phyloP scores from a whole-genome alignment of 805 yeast genomes.

The Candida broadrunensis region DNA sequence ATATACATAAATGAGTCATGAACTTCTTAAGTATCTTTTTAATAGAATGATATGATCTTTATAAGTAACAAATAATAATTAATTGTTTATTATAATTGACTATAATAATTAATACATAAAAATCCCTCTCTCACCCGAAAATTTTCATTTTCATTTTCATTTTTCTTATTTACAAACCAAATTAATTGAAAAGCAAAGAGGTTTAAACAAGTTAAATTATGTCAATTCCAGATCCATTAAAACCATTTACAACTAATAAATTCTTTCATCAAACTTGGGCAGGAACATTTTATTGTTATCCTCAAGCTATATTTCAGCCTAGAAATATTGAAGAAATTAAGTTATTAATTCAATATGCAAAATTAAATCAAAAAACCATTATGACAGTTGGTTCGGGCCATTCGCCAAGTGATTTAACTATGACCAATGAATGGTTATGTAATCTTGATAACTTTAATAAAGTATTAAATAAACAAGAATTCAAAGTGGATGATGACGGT shows the following conservation, averaged over 20 bases:
- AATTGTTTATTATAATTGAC: too few relatives aligned
- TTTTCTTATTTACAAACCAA: too few relatives aligned
- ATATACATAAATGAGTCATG: too few relatives aligned
- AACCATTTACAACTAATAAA: constrained; percentile 37
- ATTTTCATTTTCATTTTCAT: too few relatives aligned
- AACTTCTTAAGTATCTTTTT: too few relatives aligned
- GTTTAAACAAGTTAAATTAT: too few relatives aligned
- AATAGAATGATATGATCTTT: too few relatives aligned
- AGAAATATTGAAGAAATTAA: constrained; percentile 62
- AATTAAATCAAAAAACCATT: constrained; percentile 55
- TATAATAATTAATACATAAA: too few relatives aligned
- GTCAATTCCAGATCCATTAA: constrained; percentile 32
- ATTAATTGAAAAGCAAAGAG: too few relatives aligned
- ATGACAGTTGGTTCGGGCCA: constrained; percentile 92
- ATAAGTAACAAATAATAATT: too few relatives aligned
- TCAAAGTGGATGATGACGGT: constrained; percentile 16
- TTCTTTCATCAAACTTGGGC: constrained; percentile 80
- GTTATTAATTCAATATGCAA: constrained; percentile 65
- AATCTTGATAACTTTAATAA: constrained; percentile 72
- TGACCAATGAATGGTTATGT: constrained; percentile 85
- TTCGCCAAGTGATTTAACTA: constrained; percentile 88
- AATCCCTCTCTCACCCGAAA: too few relatives aligned
- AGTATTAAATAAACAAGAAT: constrained; percentile 47
- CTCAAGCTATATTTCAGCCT: constrained; percentile 81
- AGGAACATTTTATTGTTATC: constrained; percentile 74